A percentile compares a stretch with the other conserved stretches of the same genome.
These are phyloP conservation scores for Colletotrichum sp. DNA, from an alignment of 2,329 filamentous ascomycete genomes.

Conservation along the genomic window DNA sequence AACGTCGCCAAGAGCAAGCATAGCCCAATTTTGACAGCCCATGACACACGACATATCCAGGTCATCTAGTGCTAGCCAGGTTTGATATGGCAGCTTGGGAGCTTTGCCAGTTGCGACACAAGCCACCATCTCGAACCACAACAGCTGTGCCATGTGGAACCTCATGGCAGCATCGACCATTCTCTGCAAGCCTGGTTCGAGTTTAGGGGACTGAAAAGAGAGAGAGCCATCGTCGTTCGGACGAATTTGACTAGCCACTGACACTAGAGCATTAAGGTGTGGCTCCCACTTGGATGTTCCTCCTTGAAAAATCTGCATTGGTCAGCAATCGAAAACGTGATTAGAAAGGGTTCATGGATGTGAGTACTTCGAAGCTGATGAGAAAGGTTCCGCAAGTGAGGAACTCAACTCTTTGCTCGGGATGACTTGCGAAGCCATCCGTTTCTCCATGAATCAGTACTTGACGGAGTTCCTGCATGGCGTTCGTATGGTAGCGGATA, in stretches of 20 bases:
- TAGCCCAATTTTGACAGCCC: constrained; percentile 19
- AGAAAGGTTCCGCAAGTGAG: constrained; percentile 27
- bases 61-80: background rate
- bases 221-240: background rate
- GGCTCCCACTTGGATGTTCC: constrained; percentile 10
- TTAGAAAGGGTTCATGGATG: background rate
- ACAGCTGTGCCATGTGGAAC: constrained; percentile 11
- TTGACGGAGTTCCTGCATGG: constrained; percentile 27
- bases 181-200: background rate
- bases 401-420: constrained; percentile 28
- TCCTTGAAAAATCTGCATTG: constrained; percentile 12
- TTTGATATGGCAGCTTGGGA: background rate
- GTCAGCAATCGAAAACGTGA: background rate
- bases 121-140: constrained; percentile 13
- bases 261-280: constrained; percentile 7
- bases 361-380: constrained; percentile 29
- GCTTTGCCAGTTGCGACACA: constrained; percentile 5
- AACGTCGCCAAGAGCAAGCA: constrained; percentile 14
- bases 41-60: constrained; percentile 9
- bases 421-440: background rate
- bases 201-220: background rate
- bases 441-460: constrained; percentile 13
- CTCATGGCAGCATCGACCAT: constrained; percentile 7
- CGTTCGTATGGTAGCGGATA: constrained; percentile 28
- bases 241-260: background rate